Percentiles rank a stretch among this genome's conserved stretches.
phyloP scores from a whole-genome alignment of 2,329 filamentous ascomycete species.

The Sclerotinia nivalis region DNA sequence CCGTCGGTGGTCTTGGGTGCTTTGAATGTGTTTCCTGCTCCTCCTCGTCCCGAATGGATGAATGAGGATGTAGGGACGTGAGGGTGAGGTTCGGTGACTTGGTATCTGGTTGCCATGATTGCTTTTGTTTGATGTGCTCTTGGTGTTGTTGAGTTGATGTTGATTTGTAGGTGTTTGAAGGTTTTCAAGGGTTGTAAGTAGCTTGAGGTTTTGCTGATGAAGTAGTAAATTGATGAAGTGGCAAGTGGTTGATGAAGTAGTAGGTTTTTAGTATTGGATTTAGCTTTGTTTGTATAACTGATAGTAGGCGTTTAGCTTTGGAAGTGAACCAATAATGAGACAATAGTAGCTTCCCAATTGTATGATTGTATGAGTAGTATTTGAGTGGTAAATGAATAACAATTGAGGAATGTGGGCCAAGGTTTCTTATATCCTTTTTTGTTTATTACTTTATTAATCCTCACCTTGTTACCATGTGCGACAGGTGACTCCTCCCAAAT shows the following conservation, averaged over 20 bases:
- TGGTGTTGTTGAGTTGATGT: not conserved
- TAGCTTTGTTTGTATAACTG: not conserved
- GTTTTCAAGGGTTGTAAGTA: not conserved
- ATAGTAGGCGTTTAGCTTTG: not conserved
- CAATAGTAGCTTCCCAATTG: not conserved
- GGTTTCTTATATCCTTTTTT: slow-evolving; percentile 14
- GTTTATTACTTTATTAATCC: not conserved
- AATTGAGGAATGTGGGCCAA: slow-evolving; percentile 3
- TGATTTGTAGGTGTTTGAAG: not conserved
- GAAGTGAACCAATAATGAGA: slow-evolving; percentile 7
- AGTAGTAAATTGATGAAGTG: not conserved
- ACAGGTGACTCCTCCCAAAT: slow-evolving; percentile 22
- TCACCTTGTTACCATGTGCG: not conserved
- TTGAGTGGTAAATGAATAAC: not conserved
- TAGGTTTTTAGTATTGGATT: not conserved
- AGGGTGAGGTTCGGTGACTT: slow-evolving; percentile 41
- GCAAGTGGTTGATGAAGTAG: not conserved
- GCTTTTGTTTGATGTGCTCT: slow-evolving; percentile 6
- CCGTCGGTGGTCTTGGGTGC: slow-evolving; percentile 36
- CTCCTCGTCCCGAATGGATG: slow-evolving; percentile 39
- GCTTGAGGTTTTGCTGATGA: not conserved
- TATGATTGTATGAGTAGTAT: not conserved
- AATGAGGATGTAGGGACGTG: slow-evolving; percentile 34
- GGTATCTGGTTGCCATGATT: slow-evolving; percentile 33
- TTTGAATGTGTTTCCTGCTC: slow-evolving; percentile 41